Percentiles rank a stretch among this genome's conserved stretches.
These are phyloP conservation scores for Candida montana DNA, from an alignment of 805 yeast species.

Conservation along the genomic window DNA sequence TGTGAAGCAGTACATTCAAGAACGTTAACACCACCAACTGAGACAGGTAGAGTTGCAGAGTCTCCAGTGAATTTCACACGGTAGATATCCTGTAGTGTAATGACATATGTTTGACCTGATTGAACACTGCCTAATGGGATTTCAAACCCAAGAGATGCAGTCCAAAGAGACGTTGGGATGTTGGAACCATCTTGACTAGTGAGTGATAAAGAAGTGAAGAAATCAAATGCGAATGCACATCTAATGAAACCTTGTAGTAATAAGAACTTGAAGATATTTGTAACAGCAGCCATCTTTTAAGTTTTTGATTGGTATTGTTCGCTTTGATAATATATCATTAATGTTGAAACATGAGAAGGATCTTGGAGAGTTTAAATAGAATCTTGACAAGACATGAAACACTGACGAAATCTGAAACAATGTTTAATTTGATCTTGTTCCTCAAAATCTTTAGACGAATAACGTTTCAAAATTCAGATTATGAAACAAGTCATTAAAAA, in stretches of 20 bases:
- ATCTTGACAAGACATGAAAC: no score
- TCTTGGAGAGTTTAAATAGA: no score
- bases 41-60: conserved; percentile 16
- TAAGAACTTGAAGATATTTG: neutral
- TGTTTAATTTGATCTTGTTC: no score
- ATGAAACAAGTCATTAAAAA: no score
- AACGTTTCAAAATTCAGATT: no score
- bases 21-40: conserved; percentile 23
- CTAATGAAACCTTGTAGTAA: conserved; percentile 1
- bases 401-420: neutral
- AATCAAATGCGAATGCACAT: conserved; percentile 2
- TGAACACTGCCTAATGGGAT: conserved; percentile 22
- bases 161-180: conserved; percentile 31
- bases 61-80: conserved; percentile 28
- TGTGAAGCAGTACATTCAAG: conserved; percentile 29
- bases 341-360: no score
- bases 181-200: conserved; percentile 9
- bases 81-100: conserved; percentile 29
- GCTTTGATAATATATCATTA: no score
- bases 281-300: neutral
- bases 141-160: conserved; percentile 25
- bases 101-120: conserved; percentile 16
- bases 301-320: neutral
- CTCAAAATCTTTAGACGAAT: no score
- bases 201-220: conserved; percentile 6